A percentile compares a stretch with the other conserved stretches of the same genome.
These are phyloP conservation scores for Mycena floridula DNA, from an alignment of 768 basidiomycete genomes.

Conservation along the genomic window DNA sequence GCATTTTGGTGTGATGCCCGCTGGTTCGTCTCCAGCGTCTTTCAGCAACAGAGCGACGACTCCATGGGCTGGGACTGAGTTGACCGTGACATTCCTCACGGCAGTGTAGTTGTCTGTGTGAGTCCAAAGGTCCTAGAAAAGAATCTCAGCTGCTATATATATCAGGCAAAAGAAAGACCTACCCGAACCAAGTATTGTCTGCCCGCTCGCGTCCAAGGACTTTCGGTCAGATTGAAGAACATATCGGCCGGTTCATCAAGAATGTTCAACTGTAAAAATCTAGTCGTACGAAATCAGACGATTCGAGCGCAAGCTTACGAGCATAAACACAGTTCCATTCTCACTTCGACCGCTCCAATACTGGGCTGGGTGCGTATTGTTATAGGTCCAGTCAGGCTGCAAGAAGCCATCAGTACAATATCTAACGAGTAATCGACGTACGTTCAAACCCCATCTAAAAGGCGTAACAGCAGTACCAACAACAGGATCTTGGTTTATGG, in stretches of 20 bases:
- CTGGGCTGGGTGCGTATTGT: slow-evolving; percentile 52
- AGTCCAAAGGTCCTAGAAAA: slow-evolving; percentile 58
- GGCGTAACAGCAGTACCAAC: slow-evolving; percentile 56
- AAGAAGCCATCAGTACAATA: neutral
- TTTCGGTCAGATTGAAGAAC: slow-evolving; percentile 61
- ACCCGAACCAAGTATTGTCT: slow-evolving; percentile 61
- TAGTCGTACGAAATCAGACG: neutral
- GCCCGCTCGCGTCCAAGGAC: slow-evolving; percentile 66
- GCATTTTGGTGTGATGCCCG: slow-evolving; percentile 50
- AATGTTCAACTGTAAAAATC: slow-evolving; percentile 45
- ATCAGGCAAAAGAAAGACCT: slow-evolving; percentile 21
- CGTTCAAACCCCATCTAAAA: slow-evolving; percentile 67
- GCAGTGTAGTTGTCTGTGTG: slow-evolving; percentile 68
- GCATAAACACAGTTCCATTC: slow-evolving; percentile 64
- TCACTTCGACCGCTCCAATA: slow-evolving; percentile 66
- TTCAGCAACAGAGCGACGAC: slow-evolving; percentile 60
- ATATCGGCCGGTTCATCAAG: slow-evolving; percentile 49
- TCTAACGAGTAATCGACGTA: slow-evolving; percentile 22
- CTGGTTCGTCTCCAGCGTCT: slow-evolving; percentile 65
- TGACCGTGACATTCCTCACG: slow-evolving; percentile 48
- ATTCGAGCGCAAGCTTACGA: slow-evolving; percentile 32
- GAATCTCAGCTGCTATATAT: neutral
- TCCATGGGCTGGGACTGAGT: slow-evolving; percentile 57
- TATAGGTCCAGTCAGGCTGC: slow-evolving; percentile 36
- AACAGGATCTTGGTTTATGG: slow-evolving; percentile 63